Base-by-base conservation (phyloP, 345 rosid species). In the Populus euphratica region DNA sequence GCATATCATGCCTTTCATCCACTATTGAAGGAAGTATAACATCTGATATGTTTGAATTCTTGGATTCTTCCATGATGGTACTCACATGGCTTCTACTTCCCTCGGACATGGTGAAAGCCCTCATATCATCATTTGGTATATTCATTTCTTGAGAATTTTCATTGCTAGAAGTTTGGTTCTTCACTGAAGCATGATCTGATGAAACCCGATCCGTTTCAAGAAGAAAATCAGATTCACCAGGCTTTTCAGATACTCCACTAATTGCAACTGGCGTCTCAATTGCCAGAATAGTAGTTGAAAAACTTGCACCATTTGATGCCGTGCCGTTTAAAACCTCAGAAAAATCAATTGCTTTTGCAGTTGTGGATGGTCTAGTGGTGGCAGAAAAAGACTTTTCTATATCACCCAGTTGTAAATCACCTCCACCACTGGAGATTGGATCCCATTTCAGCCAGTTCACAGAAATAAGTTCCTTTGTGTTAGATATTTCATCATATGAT, bases 391-490 rank as follows among this genome's bases (percentile, higher is more conserved):
- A 87, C 80, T 91, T 86, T 41, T 87, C 86, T 52, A 89, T 73
- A 78, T 96, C 94, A 79, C 88, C 93, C 80, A 91, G 83, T 75
- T 82, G 85, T 85, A 92, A 83, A 86, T 96, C 98, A 72, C 98
- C 98, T 76, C 88, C 93, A 43, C 97, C 97, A 33, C 91, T 90
- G n/a, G 97, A 90, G 68, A 91, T 84, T 14, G 94, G 95, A 81
- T 96, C 99, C 97, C 97, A 93, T 68, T 86, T 91, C 81, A 86
- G 85, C 86, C 86, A 85, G 82, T 89, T 90, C 20, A 64, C 81
- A 72, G 91, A 84, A 77, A 78, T 76, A 70, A 86, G 79, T 66
- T 80, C 75, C 25, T 78, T 81, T 29, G 86, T 67, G 73, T 83
- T 88, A 49, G 71, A 78, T n/a, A 76, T 76, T 79, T 78, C 86